These are phyloP conservation scores for Lithohypha guttulata DNA, from an alignment of 2,329 filamentous ascomycete genomes.

Conservation along the genomic window DNA sequence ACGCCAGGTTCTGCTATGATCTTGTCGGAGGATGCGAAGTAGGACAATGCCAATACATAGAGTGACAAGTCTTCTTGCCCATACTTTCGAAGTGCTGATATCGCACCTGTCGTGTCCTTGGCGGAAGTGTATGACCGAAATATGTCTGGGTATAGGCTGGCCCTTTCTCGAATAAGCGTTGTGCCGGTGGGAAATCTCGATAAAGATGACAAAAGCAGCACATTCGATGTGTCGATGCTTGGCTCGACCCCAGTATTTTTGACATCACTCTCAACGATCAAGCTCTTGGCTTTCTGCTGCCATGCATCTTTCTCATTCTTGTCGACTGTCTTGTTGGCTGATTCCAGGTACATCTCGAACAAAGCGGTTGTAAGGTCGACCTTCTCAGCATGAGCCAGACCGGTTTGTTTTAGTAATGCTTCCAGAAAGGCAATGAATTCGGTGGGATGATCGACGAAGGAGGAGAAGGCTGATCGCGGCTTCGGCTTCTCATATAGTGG, in stretches of 20 bases:
- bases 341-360: constrained; percentile 96
- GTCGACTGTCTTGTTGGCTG: constrained; percentile 64
- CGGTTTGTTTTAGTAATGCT: constrained; percentile 64
- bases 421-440: constrained; percentile 91
- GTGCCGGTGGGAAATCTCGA: constrained; percentile 85
- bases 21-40: constrained; percentile 75
- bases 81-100: constrained; percentile 83
- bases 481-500: constrained; percentile 66
- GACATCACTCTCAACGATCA: constrained; percentile 58
- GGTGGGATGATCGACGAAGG: constrained; percentile 85
- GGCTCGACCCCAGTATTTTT: constrained; percentile 43
- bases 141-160: constrained; percentile 84
- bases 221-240: constrained; percentile 88
- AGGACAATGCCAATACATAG: constrained; percentile 83
- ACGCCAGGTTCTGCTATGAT: constrained; percentile 75
- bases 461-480: constrained; percentile 84
- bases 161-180: constrained; percentile 84
- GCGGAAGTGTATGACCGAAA: constrained; percentile 92
- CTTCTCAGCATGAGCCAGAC: constrained; percentile 62
- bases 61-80: constrained; percentile 82
- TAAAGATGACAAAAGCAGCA: constrained; percentile 82
- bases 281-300: constrained; percentile 80
- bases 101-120: constrained; percentile 80
- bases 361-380: constrained; percentile 86
- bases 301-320: constrained; percentile 57